Percentiles rank a stretch among this genome's conserved stretches.
phyloP scores from a whole-genome alignment of 2,329 filamentous ascomycete genomes.

The Clonostachys chloroleuca region DNA sequence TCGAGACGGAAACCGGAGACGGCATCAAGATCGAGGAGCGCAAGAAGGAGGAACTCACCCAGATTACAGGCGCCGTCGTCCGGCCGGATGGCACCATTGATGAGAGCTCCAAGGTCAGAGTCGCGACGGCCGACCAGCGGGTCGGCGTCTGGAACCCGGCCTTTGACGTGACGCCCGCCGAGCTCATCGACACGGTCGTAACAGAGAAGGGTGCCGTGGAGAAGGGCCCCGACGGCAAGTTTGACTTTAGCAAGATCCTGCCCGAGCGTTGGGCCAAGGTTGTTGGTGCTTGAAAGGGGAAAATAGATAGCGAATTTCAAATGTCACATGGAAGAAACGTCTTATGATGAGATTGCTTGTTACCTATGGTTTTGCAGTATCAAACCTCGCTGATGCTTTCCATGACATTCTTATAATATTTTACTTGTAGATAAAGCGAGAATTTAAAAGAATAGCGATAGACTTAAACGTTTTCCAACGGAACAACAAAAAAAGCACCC shows the following conservation, averaged over 20 bases:
- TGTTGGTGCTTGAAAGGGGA: conserved; percentile 3
- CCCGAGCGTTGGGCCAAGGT: conserved; percentile 14
- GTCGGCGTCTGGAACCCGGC: conserved; percentile 95
- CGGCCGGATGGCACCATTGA: conserved; percentile 60
- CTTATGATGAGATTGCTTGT: too few species aligned
- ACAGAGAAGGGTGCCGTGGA: conserved; percentile 87
- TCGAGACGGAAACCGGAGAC: conserved; percentile 70
- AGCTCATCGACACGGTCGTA: conserved; percentile 87
- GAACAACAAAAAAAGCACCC: not conserved
- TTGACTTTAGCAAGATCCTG: conserved; percentile 52
- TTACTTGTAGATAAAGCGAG: not conserved
- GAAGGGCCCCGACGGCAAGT: conserved; percentile 67
- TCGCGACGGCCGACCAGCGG: conserved; percentile 74
- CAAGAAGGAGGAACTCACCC: conserved; percentile 74
- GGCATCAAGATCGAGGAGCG: conserved; percentile 91
- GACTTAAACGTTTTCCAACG: too few species aligned
- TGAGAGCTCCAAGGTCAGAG: conserved; percentile 57
- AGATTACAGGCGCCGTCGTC: conserved; percentile 73
- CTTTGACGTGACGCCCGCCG: conserved; percentile 89
- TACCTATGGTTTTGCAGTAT: too few species aligned
- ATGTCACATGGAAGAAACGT: too few species aligned
- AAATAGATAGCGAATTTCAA: too few species aligned
- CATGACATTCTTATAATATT: too few species aligned
- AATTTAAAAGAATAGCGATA: not conserved
- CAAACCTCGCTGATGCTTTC: too few species aligned